These are phyloP conservation scores for Eutrema heterophyllum DNA, from an alignment of 345 rosid species.

Conservation along the genomic window DNA sequence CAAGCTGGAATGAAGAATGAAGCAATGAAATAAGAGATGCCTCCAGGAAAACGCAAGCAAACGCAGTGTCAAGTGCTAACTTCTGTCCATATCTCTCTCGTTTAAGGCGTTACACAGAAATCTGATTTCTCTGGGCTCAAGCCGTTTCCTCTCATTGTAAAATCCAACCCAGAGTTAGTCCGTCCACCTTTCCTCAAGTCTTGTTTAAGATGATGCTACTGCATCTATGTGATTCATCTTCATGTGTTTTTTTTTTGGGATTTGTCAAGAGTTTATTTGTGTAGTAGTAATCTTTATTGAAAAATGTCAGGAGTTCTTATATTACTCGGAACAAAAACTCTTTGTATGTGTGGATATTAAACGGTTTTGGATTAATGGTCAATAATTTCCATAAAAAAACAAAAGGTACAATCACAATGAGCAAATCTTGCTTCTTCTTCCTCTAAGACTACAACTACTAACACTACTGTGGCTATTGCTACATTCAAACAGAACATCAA, in stretches of 20 bases:
- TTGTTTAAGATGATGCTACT: not conserved
- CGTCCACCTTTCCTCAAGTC: not conserved
- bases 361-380: slow-evolving; percentile 16
- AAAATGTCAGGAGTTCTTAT: not conserved
- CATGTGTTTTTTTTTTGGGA: not conserved
- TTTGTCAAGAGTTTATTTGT: not conserved
- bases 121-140: not conserved
- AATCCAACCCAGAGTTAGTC: not conserved
- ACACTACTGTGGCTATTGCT: slow-evolving; percentile 19
- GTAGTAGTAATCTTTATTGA: not conserved
- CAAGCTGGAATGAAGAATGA: slow-evolving; percentile 27
- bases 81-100: not conserved
- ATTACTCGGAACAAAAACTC: not conserved
- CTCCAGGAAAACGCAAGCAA: not conserved
- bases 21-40: not conserved
- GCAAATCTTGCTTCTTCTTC: slow-evolving; percentile 10
- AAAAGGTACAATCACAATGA: slow-evolving; percentile 15
- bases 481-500: slow-evolving; percentile 12
- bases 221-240: not conserved
- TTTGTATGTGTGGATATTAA: not conserved
- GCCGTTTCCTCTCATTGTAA: not conserved
- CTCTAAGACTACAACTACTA: slow-evolving; percentile 29
- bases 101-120: not conserved
- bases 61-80: not conserved
- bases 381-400: not conserved